phyloP scores from a whole-genome alignment of 192 early-diverging fungal genomes.

The Entomortierella lignicola region DNA sequence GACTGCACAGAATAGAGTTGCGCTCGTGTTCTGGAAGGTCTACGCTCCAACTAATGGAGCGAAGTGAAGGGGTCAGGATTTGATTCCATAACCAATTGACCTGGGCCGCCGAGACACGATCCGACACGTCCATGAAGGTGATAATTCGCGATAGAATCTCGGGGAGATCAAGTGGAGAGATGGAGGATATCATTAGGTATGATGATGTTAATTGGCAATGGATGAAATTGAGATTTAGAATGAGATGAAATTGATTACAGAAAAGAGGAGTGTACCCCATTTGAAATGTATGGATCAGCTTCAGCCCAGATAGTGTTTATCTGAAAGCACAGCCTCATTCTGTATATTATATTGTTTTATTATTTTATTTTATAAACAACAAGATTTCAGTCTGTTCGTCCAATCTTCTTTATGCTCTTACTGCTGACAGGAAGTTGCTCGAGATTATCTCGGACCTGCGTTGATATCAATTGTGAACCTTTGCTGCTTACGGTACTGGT shows the following conservation, averaged over 20 bases:
- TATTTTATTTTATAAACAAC: background rate
- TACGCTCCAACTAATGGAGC: background rate
- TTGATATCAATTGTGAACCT: slow-evolving; percentile 11
- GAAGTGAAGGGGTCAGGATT: background rate
- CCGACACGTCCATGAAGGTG: too few relatives aligned
- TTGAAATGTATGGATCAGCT: too few relatives aligned
- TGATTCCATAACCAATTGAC: too few relatives aligned
- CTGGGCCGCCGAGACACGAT: too few relatives aligned
- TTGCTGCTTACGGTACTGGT: slow-evolving; percentile 6
- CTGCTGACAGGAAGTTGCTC: slow-evolving; percentile 8
- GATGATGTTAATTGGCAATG: background rate
- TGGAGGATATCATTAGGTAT: background rate
- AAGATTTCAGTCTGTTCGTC: slow-evolving; percentile 8
- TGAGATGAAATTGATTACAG: too few relatives aligned
- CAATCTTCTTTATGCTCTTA: slow-evolving; percentile 16
- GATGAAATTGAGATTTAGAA: too few relatives aligned
- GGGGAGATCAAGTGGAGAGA: too few relatives aligned
- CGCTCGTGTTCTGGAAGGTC: background rate
- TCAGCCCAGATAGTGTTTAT: too few relatives aligned
- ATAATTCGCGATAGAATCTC: background rate
- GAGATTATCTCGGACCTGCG: slow-evolving; percentile 12
- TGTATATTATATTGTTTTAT: too few relatives aligned
- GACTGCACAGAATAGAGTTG: background rate
- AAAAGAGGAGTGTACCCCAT: too few relatives aligned
- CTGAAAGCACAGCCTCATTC: too few relatives aligned